phyloP scores from a whole-genome alignment of 371 early-diverging fungal genomes.

The Rhizomucor pusillus region DNA sequence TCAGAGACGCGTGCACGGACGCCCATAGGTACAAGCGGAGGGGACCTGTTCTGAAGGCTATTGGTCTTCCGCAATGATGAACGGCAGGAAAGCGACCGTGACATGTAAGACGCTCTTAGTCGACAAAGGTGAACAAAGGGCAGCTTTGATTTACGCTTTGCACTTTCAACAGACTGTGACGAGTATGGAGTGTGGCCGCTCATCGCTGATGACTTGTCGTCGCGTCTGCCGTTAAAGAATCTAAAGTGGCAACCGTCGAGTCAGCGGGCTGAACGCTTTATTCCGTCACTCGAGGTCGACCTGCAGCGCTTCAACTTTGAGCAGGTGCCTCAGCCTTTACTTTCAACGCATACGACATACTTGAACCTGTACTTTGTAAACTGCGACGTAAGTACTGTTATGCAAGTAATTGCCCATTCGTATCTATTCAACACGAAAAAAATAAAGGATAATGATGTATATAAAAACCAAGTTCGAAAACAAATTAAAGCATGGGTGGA shows the following conservation, averaged over 20 bases:
- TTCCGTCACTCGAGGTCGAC: conserved; percentile 66
- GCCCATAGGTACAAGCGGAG: too few species aligned
- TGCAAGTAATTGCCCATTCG: conserved; percentile 67
- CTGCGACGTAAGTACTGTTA: conserved; percentile 68
- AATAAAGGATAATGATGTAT: conserved; percentile 76
- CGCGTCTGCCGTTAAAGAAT: conserved; percentile 80
- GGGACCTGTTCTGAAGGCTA: neutral
- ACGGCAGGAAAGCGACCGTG: conserved; percentile 38
- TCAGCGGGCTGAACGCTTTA: conserved; percentile 59
- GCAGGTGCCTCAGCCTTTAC: conserved; percentile 54
- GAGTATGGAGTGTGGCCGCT: conserved; percentile 78
- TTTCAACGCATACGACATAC: conserved; percentile 63
- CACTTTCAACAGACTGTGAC: conserved; percentile 56
- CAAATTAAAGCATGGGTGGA: conserved; percentile 86
- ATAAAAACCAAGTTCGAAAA: conserved; percentile 70
- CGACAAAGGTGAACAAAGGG: neutral
- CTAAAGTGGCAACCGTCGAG: conserved; percentile 82
- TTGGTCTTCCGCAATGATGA: conserved; percentile 17
- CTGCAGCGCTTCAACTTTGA: conserved; percentile 61
- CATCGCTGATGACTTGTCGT: conserved; percentile 66
- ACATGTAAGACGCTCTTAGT: conserved; percentile 25
- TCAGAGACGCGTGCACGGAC: too few species aligned
- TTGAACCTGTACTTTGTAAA: conserved; percentile 81
- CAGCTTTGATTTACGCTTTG: neutral
- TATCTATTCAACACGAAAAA: conserved; percentile 71